phyloP scores from a whole-genome alignment of 371 early-diverging fungal species.

The Batkoa obscura region DNA sequence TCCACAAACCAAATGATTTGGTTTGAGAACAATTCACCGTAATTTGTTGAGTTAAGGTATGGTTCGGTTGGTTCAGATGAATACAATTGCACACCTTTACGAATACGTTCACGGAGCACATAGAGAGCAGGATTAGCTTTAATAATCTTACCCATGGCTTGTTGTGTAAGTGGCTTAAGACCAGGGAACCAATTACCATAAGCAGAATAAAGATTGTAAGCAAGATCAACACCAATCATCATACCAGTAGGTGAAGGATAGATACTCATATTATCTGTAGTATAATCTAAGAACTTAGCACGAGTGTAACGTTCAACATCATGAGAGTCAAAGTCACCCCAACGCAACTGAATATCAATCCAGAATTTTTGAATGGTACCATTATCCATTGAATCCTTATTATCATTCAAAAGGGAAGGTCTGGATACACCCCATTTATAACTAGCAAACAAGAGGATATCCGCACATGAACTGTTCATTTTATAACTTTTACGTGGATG shows the following conservation, averaged over 20 bases:
- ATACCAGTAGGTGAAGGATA: constrained; percentile 95
- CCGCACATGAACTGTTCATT: constrained; percentile 85
- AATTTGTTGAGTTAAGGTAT: constrained; percentile 86
- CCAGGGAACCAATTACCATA: constrained; percentile 97
- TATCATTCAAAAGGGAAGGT: constrained; percentile 79
- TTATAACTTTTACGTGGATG: constrained; percentile 98
- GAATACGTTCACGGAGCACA: constrained; percentile 94
- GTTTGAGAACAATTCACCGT: constrained; percentile 91
- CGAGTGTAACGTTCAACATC: constrained; percentile 97
- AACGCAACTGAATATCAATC: constrained; percentile 95
- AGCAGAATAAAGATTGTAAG: constrained; percentile 71
- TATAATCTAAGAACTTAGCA: constrained; percentile 94
- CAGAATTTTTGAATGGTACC: constrained; percentile 94
- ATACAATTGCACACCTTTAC: constrained; percentile 95
- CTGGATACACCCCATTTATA: constrained; percentile 95
- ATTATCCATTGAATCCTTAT: constrained; percentile 83
- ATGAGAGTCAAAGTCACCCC: constrained; percentile 98
- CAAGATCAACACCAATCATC: constrained; percentile 93
- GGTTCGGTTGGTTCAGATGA: constrained; percentile 98
- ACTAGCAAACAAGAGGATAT: constrained; percentile 88
- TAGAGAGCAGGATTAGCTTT: constrained; percentile 95
- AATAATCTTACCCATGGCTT: constrained; percentile 95
- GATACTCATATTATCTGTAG: constrained; percentile 92
- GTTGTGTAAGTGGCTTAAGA: constrained; percentile 91
- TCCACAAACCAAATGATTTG: constrained; percentile 99